Evolutionary conservation across 257 asterid genomes (phyloP), one percentile per base, ranked within the genome.

Genomic region (Przewalskia tangutica): DNA sequence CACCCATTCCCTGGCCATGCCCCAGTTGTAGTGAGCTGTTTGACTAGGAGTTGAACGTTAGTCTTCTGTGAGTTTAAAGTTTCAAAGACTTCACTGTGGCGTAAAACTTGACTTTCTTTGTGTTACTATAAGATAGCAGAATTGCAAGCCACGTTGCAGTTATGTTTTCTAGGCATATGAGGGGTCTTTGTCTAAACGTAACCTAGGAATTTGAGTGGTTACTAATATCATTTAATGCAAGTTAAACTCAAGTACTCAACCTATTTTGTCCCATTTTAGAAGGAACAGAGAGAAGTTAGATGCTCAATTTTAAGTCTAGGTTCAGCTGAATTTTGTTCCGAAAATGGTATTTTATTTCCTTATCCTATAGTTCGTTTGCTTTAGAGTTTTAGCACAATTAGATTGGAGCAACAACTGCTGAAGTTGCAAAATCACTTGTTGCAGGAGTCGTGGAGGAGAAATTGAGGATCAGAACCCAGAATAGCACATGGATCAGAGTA

Each of bases 401-500:
- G 62, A 75, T 53, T 32, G 60, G 63, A 75, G 23, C 14, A 75
- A 14, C 63, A 8, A 44, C 27, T 75, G 27, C 62, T 75, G 18
- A 75, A 75, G 80, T 58, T 75, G 80, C 62, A 50, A 75, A 50
- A 50, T 8, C 80, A 27, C 80, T 75, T 50, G 63, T 14, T 50
- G 80, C 46, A 50, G 59, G 27, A 75, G 46, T 14, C 16, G 80
- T 27, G 80, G 80, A 50, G 63, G 63, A 75, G 27, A 27, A 75
- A 75, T 75, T 51, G 46, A 75, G 63, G 20, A 54, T 50, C 80
- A 75, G 63, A 73, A 7, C 27, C 16, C 63, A 50, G 23, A 48
- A 75, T 14, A 14, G 14, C 46, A 50, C 60, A 75, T 75, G 80
- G 80, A 75, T 50, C 62, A 75, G 63, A 75, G 80, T 75, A 75